Conservation (phyloP, 1,284 basidiomycete genomes). For the Mycosarcoma maydis region DNA sequence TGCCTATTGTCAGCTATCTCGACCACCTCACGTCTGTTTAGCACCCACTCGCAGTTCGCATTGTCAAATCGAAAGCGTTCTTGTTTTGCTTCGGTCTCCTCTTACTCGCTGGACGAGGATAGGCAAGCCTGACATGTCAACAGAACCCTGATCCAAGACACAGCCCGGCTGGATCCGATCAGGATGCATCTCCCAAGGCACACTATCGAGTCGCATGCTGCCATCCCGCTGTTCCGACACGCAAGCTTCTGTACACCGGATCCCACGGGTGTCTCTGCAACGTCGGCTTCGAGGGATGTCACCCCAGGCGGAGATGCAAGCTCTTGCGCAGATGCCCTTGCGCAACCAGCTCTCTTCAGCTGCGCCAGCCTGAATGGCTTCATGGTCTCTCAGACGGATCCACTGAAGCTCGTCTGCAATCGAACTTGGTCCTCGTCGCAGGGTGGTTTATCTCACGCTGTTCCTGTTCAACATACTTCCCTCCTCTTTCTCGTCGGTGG, state of each 20-base stretch:
- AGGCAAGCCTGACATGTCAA: conserved; percentile 12
- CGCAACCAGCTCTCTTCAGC: conserved; percentile 49
- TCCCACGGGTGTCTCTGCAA: neutral
- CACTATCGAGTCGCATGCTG: conserved; percentile 51
- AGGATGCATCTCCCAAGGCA: conserved; percentile 56
- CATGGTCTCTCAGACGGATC: conserved; percentile 48
- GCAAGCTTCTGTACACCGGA: conserved; percentile 46
- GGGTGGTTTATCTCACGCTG: conserved; percentile 50
- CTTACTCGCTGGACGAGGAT: neutral
- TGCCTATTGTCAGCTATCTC: no score
- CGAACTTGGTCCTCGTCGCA: conserved; percentile 46
- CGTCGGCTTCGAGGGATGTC: neutral
- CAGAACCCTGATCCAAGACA: neutral
- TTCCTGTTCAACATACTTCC: conserved; percentile 49
- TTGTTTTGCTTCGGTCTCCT: no score
- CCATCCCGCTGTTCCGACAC: conserved; percentile 45
- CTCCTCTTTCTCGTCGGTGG: conserved; percentile 60
- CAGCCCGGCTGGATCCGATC: conserved; percentile 3
- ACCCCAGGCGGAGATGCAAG: neutral
- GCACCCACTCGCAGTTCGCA: no score
- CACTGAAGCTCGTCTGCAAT: conserved; percentile 46
- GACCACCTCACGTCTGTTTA: no score
- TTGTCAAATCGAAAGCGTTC: no score
- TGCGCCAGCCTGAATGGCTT: conserved; percentile 59
- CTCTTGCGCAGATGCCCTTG: neutral